A percentile compares a stretch with the other conserved stretches of the same genome.
phyloP scores from a whole-genome alignment of 495 filamentous ascomycete genomes.

The Staphylotrichum longicolle region DNA sequence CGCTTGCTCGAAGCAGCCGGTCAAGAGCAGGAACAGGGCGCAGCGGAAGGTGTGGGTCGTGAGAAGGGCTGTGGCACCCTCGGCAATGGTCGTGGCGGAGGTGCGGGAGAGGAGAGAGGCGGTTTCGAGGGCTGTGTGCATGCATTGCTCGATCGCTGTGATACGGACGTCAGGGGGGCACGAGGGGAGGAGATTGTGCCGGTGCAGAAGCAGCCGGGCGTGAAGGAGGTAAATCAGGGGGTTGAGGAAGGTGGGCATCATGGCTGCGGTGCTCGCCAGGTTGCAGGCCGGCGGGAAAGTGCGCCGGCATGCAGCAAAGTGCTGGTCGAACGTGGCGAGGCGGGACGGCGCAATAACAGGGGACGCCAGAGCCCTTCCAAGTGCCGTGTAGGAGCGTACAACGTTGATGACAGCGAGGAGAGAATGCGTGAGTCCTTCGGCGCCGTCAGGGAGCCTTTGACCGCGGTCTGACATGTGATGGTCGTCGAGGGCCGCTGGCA shows the following conservation, averaged over 20 bases:
- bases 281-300: conserved; percentile 74
- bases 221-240: conserved; percentile 78
- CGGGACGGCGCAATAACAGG: conserved; percentile 64
- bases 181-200: conserved; percentile 80
- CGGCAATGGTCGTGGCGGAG: conserved; percentile 40
- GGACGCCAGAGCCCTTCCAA: conserved; percentile 69
- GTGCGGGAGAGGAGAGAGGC: conserved; percentile 68
- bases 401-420: conserved; percentile 81
- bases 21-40: conserved; percentile 73
- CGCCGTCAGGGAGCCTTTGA: conserved; percentile 50
- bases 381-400: conserved; percentile 73
- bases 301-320: conserved; percentile 71
- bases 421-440: conserved; percentile 54
- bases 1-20: conserved; percentile 68
- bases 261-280: conserved; percentile 56
- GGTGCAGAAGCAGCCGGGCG: conserved; percentile 79
- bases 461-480: conserved; percentile 68
- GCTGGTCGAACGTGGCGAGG: conserved; percentile 75
- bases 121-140: conserved; percentile 71
- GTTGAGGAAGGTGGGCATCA: conserved; percentile 71
- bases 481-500: conserved; percentile 81
- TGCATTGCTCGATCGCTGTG: conserved; percentile 74
- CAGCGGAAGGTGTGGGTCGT: conserved; percentile 91
- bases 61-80: conserved; percentile 51
- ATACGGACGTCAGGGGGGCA: conserved; percentile 63